These are phyloP conservation scores for Arachis hypogaea DNA, from an alignment of 306 rosid genomes.

Conservation along the genomic window DNA sequence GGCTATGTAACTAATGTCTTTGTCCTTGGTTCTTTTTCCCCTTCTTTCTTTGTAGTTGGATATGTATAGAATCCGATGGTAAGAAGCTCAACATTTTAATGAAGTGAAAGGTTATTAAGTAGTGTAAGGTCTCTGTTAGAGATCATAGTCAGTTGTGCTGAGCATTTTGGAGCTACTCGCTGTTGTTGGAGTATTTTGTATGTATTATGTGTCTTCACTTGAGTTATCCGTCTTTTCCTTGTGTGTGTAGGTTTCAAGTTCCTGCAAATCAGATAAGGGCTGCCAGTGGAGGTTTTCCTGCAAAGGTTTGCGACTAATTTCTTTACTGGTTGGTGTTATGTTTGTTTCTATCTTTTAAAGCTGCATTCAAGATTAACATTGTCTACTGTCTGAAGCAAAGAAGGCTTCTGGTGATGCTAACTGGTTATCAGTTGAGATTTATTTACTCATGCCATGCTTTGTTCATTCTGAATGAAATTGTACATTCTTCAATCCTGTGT, in stretches of 20 bases:
- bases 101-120: conserved; percentile 22
- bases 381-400: not conserved
- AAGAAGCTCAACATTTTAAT: conserved; percentile 42
- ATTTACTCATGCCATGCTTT: not conserved
- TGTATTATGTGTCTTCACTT: conserved; percentile 25
- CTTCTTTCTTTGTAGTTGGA: conserved; percentile 50
- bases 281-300: conserved; percentile 51
- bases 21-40: conserved; percentile 45
- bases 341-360: conserved; percentile 26
- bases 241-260: conserved; percentile 65
- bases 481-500: not conserved
- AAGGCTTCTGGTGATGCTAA: not conserved
- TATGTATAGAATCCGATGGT: conserved; percentile 44
- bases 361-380: not conserved
- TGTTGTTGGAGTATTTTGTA: conserved; percentile 26
- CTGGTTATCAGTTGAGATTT: not conserved
- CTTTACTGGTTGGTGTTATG: conserved; percentile 6
- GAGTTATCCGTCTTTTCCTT: conserved; percentile 36
- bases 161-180: conserved; percentile 29
- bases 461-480: not conserved
- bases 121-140: conserved; percentile 26
- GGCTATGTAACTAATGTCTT: conserved; percentile 32
- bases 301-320: conserved; percentile 53
- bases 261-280: conserved; percentile 59
- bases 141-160: conserved; percentile 34